These are phyloP conservation scores for Paxillus rubicundulus DNA, from an alignment of 768 basidiomycete species.

Conservation along the genomic window DNA sequence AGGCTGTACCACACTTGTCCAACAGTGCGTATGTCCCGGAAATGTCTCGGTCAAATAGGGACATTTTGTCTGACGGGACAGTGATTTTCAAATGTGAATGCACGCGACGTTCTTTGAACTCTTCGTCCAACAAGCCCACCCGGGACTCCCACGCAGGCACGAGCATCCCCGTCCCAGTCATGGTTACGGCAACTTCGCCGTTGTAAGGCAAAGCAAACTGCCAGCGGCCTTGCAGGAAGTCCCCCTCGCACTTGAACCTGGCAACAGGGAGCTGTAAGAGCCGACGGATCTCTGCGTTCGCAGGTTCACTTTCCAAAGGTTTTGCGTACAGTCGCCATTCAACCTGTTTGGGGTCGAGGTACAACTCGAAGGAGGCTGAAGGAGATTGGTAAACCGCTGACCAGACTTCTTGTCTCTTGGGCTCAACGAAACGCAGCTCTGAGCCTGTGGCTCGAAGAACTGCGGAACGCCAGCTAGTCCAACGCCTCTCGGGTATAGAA, in stretches of 20 bases:
- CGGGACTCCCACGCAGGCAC: constrained; percentile 85
- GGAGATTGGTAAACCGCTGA: constrained; percentile 74
- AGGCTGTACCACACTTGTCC: constrained; percentile 88
- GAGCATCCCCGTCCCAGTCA: constrained; percentile 57
- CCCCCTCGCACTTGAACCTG: constrained; percentile 55
- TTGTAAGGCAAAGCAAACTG: constrained; percentile 71
- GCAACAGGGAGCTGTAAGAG: constrained; percentile 75
- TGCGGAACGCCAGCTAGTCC: constrained; percentile 68
- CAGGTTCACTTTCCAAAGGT: constrained; percentile 64
- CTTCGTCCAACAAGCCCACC: constrained; percentile 66
- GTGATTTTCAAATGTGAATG: constrained; percentile 63
- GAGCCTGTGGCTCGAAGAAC: constrained; percentile 55
- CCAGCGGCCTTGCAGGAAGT: constrained; percentile 72
- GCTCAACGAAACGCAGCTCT: constrained; percentile 79
- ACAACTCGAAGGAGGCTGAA: constrained; percentile 68
- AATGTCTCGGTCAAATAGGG: constrained; percentile 72
- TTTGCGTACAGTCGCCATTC: constrained; percentile 87
- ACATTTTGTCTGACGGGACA: constrained; percentile 46
- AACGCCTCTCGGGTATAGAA: constrained; percentile 52
- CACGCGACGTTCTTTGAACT: constrained; percentile 65
- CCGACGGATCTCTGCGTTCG: constrained; percentile 76
- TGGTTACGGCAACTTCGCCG: constrained; percentile 53
- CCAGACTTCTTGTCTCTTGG: constrained; percentile 90
- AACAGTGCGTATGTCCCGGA: constrained; percentile 77
- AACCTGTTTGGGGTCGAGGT: constrained; percentile 69